Percentiles rank a stretch among this genome's conserved stretches.
Conservation (phyloP, 2,329 filamentous ascomycete genomes). For the Alternaria sp. region DNA sequence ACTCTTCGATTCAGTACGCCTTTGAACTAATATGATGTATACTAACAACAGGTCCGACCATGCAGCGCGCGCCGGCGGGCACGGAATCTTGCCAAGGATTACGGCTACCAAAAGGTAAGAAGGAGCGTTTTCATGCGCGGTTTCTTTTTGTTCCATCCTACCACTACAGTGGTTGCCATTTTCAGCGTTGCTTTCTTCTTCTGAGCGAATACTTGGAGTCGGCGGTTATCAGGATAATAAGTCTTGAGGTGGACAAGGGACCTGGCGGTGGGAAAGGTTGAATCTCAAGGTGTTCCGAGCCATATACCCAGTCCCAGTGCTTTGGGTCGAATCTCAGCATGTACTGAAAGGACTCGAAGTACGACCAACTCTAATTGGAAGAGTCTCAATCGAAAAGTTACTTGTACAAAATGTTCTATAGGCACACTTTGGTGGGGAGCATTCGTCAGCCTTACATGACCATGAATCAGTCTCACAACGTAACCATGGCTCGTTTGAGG, state of each 20-base stretch:
- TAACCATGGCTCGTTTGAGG: not conserved
- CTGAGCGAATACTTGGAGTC: not conserved
- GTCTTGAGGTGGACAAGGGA: constrained; percentile 3
- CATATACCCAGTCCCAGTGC: constrained; percentile 22
- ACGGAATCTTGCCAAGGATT: not conserved
- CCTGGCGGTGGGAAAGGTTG: not conserved
- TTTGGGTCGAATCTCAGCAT: constrained; percentile 7
- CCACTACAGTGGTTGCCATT: constrained; percentile 5
- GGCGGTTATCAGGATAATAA: not conserved
- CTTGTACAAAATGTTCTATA: not conserved
- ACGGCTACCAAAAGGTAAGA: constrained; percentile 17
- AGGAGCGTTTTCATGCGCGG: constrained; percentile 8
- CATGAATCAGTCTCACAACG: not conserved
- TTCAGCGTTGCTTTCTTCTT: constrained; percentile 8
- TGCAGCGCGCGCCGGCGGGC: constrained; percentile 1
- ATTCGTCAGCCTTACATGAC: not conserved
- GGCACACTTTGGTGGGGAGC: not conserved
- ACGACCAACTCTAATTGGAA: constrained; percentile 1
- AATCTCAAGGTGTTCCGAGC: constrained; percentile 6
- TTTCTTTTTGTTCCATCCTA: constrained; percentile 14
- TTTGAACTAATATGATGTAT: constrained; percentile 16
- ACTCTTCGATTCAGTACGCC: not conserved
- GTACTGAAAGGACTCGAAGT: not conserved
- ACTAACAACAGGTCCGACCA: constrained; percentile 19
- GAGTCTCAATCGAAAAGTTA: constrained; percentile 3